Evolutionary conservation across 208 protist genomes (phyloP).

Genomic region (Acanthamoeba triangularis): DNA sequence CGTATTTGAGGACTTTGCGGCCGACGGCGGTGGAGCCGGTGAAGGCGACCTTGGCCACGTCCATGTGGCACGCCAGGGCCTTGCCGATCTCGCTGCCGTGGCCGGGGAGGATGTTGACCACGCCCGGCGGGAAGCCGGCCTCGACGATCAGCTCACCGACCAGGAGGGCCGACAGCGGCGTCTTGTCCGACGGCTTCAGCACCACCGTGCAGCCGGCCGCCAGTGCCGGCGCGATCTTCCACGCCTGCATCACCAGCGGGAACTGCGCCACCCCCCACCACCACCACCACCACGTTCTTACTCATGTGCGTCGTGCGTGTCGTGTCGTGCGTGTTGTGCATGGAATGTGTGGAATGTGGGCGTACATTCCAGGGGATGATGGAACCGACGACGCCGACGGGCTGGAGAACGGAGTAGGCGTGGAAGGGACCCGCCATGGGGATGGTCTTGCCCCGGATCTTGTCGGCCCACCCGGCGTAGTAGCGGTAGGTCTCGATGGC

Average conservation of each 20-base stretch:
- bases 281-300: no score
- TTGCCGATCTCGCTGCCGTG: conserved; percentile 58
- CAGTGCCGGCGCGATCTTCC: conserved; percentile 58
- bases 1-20: conserved; percentile 37
- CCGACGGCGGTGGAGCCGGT: conserved; percentile 81
- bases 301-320: no score
- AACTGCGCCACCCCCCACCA: not conserved
- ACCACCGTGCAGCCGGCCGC: conserved; percentile 46
- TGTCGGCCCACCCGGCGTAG: conserved; percentile 92
- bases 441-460: conserved; percentile 91
- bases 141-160: conserved; percentile 76
- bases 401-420: conserved; percentile 90
- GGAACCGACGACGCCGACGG: conserved; percentile 93
- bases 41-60: conserved; percentile 84
- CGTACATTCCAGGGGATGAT: conserved; percentile 94
- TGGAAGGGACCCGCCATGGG: conserved; percentile 89
- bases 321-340: no score
- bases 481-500: conserved; percentile 88
- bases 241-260: conserved; percentile 64
- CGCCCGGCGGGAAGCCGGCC: conserved; percentile 83
- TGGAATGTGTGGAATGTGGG: no score
- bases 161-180: conserved; percentile 79
- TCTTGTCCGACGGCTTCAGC: conserved; percentile 80
- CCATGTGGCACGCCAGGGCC: conserved; percentile 54
- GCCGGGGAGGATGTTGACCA: conserved; percentile 82